phyloP scores from a whole-genome alignment of 176 grass and related monocot species.

The Themeda triandra region DNA sequence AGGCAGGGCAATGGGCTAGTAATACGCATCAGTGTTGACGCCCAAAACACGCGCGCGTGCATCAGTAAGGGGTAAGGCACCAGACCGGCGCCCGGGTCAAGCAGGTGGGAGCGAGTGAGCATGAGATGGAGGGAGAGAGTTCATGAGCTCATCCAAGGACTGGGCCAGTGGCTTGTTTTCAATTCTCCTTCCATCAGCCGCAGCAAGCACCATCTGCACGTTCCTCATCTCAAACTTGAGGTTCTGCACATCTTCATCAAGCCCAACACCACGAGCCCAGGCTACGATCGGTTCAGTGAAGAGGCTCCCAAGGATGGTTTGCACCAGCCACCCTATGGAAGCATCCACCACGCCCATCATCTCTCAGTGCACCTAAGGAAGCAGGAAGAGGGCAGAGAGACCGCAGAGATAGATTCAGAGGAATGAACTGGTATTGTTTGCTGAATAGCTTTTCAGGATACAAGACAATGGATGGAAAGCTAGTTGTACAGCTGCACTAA shows the following conservation, averaged over 20 bases:
- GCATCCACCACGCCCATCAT: not conserved
- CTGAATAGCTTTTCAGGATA: not conserved
- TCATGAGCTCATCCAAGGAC: not conserved
- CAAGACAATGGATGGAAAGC: not conserved
- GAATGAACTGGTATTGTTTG: too few relatives aligned
- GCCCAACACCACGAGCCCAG: not conserved
- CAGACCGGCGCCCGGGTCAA: too few relatives aligned
- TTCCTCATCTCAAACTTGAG: not conserved
- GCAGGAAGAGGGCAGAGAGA: not conserved
- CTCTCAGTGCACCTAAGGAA: not conserved
- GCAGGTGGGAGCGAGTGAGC: too few relatives aligned
- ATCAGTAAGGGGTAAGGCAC: too few relatives aligned
- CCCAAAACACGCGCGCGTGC: too few relatives aligned
- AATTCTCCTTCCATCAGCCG: not conserved
- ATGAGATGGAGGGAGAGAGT: too few relatives aligned
- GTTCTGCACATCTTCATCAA: not conserved
- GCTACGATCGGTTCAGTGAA: not conserved
- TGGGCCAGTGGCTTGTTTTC: not conserved
- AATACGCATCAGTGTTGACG: too few relatives aligned
- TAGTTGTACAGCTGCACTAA: not conserved
- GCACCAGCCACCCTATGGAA: slow-evolving; percentile 12
- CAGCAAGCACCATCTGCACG: not conserved
- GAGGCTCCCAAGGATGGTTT: slow-evolving; percentile 12
- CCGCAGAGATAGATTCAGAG: too few relatives aligned
- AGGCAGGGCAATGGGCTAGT: too few relatives aligned